A percentile compares a stretch with the other conserved stretches of the same genome.
Evolutionary conservation across 257 asterid genomes (phyloP).

Genomic region (Agastache rugosa): DNA sequence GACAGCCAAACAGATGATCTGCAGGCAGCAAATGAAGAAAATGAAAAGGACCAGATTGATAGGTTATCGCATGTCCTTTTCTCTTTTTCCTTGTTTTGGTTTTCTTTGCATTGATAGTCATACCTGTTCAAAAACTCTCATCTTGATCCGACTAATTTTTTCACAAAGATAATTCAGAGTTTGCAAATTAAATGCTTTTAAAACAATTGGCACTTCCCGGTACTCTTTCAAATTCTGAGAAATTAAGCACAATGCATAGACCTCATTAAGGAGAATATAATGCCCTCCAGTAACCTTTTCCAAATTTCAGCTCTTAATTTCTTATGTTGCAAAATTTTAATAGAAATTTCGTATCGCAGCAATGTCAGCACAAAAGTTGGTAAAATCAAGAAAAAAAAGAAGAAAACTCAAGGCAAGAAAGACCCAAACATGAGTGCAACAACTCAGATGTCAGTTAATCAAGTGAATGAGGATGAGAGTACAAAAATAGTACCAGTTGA

Average conservation of each 20-base stretch:
- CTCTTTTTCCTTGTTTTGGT: neutral
- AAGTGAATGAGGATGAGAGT: constrained; percentile 41
- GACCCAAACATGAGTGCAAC: constrained; percentile 25
- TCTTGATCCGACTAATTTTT: neutral
- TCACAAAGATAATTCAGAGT: neutral
- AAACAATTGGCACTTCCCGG: neutral
- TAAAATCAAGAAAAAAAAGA: constrained; percentile 52
- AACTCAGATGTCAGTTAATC: constrained; percentile 39
- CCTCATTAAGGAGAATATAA: neutral
- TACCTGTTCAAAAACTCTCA: constrained; percentile 14
- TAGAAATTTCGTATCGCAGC: constrained; percentile 38
- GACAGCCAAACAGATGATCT: constrained; percentile 40
- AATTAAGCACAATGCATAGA: neutral
- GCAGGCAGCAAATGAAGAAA: constrained; percentile 46
- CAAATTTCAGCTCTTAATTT: constrained; percentile 22
- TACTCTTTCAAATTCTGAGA: constrained; percentile 3
- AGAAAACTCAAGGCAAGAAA: constrained; percentile 45
- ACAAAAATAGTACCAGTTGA: constrained; percentile 32
- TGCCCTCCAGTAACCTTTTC: constrained; percentile 11
- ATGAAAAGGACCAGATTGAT: constrained; percentile 38
- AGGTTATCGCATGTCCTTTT: constrained; percentile 48
- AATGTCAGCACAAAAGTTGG: constrained; percentile 35
- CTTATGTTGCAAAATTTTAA: neutral
- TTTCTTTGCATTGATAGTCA: constrained; percentile 17
- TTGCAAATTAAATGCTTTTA: neutral